Conservation (phyloP, 2,329 filamentous ascomycete genomes). For the Trichoderma simmonsii region DNA sequence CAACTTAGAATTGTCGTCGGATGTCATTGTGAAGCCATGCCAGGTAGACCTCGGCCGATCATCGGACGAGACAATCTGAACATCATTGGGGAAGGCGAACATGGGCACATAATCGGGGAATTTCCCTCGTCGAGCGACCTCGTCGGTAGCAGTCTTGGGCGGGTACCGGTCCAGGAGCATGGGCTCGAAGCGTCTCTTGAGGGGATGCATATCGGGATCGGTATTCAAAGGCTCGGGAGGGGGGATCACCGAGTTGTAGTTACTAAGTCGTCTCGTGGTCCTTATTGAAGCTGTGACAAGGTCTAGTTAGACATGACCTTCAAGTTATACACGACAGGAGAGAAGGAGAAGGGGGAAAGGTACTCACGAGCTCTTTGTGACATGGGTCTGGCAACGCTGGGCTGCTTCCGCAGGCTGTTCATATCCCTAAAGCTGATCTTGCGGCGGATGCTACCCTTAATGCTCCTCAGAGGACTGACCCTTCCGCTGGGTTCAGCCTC, state of each 20-base stretch:
- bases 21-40: constrained; percentile 99
- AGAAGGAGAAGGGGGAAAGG: not conserved
- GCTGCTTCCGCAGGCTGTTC: constrained; percentile 88
- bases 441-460: constrained; percentile 82
- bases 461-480: constrained; percentile 56
- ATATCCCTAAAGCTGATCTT: constrained; percentile 92
- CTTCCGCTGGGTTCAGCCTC: constrained; percentile 56
- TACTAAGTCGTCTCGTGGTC: constrained; percentile 85
- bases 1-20: constrained; percentile 83
- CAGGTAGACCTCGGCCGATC: constrained; percentile 93
- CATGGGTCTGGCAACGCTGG: constrained; percentile 66
- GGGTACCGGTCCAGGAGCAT: constrained; percentile 95
- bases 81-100: constrained; percentile 98
- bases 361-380: constrained; percentile 42
- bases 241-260: constrained; percentile 98
- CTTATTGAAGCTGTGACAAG: constrained; percentile 57
- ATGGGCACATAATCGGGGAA: constrained; percentile 98
- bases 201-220: constrained; percentile 90
- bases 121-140: constrained; percentile 72
- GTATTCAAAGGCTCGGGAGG: constrained; percentile 85
- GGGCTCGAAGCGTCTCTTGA: constrained; percentile 91
- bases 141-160: constrained; percentile 75
- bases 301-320: not conserved
- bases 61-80: constrained; percentile 93
- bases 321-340: not conserved